Percentiles rank a stretch among this genome's conserved stretches.
Evolutionary conservation across 805 yeast species (phyloP).

Genomic region (Starmerella ratchasimensis): DNA sequence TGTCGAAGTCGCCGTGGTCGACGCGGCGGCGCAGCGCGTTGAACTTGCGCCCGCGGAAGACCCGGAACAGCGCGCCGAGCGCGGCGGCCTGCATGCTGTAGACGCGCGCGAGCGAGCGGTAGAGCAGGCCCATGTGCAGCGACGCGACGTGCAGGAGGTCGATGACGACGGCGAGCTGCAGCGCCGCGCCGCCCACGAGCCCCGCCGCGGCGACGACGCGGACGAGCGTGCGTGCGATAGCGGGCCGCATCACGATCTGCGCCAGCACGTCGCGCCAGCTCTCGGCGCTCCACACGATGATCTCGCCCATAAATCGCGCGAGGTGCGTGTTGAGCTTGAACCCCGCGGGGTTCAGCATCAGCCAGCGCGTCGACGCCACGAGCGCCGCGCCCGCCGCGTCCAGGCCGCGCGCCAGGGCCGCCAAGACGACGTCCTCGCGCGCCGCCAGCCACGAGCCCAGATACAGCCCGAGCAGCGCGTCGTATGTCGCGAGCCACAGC

Average conservation of each 20-base stretch:
- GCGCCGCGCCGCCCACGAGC: conserved; percentile 46
- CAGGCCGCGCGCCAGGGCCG: background rate
- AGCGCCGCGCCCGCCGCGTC: conserved; percentile 32
- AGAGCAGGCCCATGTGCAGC: conserved; percentile 63
- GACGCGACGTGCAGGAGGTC: conserved; percentile 54
- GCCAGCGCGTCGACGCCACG: conserved; percentile 44
- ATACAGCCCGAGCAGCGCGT: conserved; percentile 58
- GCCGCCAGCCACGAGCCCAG: conserved; percentile 34
- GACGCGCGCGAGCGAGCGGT: conserved; percentile 62
- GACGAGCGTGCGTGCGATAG: conserved; percentile 4
- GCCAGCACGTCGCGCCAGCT: conserved; percentile 36
- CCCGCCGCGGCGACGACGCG: conserved; percentile 27
- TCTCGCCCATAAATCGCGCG: conserved; percentile 71
- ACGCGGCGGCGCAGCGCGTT: conserved; percentile 74
- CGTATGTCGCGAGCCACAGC: conserved; percentile 76
- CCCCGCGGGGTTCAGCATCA: conserved; percentile 87
- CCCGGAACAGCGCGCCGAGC: conserved; percentile 58
- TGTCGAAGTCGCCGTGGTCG: conserved; percentile 69
- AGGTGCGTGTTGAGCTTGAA: conserved; percentile 79
- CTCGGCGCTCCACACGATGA: conserved; percentile 71
- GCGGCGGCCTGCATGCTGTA: conserved; percentile 62
- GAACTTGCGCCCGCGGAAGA: conserved; percentile 80
- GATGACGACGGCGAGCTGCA: conserved; percentile 48
- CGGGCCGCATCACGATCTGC: conserved; percentile 1
- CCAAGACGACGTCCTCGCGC: conserved; percentile 17